These are phyloP conservation scores for Diplocarpon mali DNA, from an alignment of 2,329 filamentous ascomycete genomes.

Conservation along the genomic window DNA sequence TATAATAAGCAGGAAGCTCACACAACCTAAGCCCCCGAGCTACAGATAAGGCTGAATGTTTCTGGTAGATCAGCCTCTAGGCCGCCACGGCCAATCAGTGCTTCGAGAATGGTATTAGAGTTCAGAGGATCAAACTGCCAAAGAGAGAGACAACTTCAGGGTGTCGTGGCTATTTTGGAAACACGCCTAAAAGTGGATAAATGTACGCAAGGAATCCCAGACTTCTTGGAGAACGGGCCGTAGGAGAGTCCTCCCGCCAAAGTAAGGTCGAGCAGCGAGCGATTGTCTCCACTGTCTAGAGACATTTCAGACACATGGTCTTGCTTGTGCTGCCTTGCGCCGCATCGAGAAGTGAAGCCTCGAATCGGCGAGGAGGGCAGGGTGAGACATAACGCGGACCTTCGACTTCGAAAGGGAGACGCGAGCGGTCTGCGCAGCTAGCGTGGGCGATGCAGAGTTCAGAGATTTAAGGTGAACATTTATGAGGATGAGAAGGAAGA, in stretches of 20 bases:
- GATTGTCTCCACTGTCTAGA: neutral
- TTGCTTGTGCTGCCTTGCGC: no score
- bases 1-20: conserved; percentile 5
- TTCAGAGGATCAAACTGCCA: conserved; percentile 11
- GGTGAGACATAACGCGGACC: no score
- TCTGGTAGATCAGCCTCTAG: conserved; percentile 7
- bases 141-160: conserved; percentile 2
- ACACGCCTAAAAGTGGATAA: conserved; percentile 5
- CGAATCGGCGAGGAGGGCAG: no score
- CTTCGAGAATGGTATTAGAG: conserved; percentile 6
- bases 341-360: no score
- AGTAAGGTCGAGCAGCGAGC: neutral
- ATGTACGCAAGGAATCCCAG: neutral
- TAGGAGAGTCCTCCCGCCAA: neutral
- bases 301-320: no score
- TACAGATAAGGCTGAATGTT: conserved; percentile 12
- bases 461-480: no score
- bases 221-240: neutral
- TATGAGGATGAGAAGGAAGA: no score
- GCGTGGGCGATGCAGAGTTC: no score
- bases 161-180: conserved; percentile 9
- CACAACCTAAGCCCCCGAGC: conserved; percentile 10
- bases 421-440: no score
- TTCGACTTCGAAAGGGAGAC: no score
- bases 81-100: conserved; percentile 3